Base-by-base conservation (phyloP, 768 basidiomycete species). In the Tephrocybe sp. region DNA sequence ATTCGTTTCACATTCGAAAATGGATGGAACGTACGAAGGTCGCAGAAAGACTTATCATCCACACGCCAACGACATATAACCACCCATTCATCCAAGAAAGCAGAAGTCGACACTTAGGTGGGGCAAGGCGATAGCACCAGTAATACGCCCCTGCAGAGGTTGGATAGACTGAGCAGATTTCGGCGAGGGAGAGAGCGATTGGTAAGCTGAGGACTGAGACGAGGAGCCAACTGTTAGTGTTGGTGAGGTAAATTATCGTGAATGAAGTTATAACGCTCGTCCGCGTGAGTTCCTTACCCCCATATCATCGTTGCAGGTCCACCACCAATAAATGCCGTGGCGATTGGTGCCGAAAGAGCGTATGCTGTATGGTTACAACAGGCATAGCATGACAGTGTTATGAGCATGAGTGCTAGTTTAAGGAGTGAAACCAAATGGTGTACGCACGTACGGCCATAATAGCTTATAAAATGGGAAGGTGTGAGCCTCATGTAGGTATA, bases 11-110 rank as follows among this genome's bases (percentile, higher is more conserved):
- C 26, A 26, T 26, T 26, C 26, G 26, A 7, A 26, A 26, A 26
- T 7, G 26, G 7, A 7, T 26, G 7, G 26, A 26, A 26, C 68
- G 45, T 63, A 81, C 82, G 59, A 87, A 87, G 2, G 77, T 80
- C 9, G 83, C 84, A 11, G 83, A 83, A 33, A 85, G 60, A 16
- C 80, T 77, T 51, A 82, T 73, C 1, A 80, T 86, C 83, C 84
- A 87, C 10, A 84, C 81, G 20, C 85, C 85, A 30, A 84, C 82
- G 59, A 84, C 69, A 2, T 78, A 82, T 13, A 86, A 66, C 85
- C 85, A 87, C 5, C 85, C 84, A 48, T 82, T 81, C 40, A 86
- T 78, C 79, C 84, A 87, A 9, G 79, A 82, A 3, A 77, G 63
- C 12, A 84, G 57, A 5, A 83, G 65, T 46, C 78, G 71, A 50